Percentiles rank a stretch among this genome's conserved stretches.
These are phyloP conservation scores for Ciborinia camelliae DNA, from an alignment of 2,329 filamentous ascomycete species.

Conservation along the genomic window DNA sequence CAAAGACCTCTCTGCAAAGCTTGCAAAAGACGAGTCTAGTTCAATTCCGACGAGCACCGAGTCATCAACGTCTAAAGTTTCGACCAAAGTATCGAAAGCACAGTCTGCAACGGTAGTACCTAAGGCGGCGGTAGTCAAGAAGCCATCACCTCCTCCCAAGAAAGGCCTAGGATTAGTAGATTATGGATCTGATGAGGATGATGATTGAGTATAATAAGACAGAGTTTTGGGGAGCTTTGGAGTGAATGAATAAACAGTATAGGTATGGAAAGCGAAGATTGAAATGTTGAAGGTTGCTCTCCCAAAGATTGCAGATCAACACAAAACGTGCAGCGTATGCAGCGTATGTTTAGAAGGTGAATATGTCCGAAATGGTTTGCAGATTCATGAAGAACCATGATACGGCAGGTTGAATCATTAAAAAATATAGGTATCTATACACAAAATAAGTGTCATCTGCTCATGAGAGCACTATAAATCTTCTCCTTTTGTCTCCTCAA, in stretches of 20 bases:
- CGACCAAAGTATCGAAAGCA: background rate
- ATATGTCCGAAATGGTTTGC: background rate
- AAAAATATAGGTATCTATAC: conserved; percentile 11
- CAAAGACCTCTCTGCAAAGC: conserved; percentile 13
- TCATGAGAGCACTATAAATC: conserved; percentile 5
- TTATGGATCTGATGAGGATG: conserved; percentile 56
- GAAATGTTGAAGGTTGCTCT: background rate
- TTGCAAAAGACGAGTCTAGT: background rate
- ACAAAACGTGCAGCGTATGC: background rate
- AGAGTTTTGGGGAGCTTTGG: background rate
- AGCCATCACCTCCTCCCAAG: conserved; percentile 25
- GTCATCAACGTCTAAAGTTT: background rate
- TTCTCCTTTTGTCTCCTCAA: background rate
- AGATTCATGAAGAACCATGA: background rate
- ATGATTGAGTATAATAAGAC: conserved; percentile 22
- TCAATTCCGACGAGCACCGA: conserved; percentile 5
- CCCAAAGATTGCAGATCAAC: background rate
- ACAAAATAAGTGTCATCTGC: conserved; percentile 1
- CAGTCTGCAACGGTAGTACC: background rate
- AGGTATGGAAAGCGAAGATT: background rate
- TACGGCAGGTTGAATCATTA: background rate
- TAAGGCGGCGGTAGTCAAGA: conserved; percentile 16
- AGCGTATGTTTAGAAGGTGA: background rate
- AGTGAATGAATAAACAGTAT: background rate
- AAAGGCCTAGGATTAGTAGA: conserved; percentile 46